Conservation (phyloP, 495 filamentous ascomycete genomes). For the Talaromyces proteolyticus region DNA sequence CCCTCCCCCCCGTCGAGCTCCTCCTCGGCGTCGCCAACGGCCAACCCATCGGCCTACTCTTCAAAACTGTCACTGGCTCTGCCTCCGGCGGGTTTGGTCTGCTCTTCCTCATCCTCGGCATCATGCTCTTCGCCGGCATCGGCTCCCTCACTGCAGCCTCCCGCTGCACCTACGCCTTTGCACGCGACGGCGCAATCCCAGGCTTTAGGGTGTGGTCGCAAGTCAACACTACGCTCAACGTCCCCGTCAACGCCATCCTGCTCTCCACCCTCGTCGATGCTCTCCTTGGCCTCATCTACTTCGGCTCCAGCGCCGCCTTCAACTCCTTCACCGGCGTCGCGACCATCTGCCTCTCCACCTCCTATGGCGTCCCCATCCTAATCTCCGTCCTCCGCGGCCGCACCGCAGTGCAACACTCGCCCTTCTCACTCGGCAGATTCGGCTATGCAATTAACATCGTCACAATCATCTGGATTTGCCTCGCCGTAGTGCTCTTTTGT, state of each 20-base stretch:
- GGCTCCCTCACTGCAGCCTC: conserved; percentile 68
- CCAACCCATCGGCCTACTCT: conserved; percentile 31
- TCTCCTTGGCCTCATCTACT: conserved; percentile 58
- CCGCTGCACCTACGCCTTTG: conserved; percentile 74
- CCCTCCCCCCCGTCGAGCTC: conserved; percentile 49
- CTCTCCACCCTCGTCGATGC: conserved; percentile 49
- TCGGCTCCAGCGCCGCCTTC: conserved; percentile 56
- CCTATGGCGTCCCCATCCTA: conserved; percentile 58
- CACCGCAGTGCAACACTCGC: conserved; percentile 35
- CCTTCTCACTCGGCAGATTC: conserved; percentile 45
- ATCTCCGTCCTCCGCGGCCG: conserved; percentile 49
- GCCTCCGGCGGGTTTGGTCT: conserved; percentile 62
- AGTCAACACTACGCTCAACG: conserved; percentile 48
- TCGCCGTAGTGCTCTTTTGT: conserved; percentile 48
- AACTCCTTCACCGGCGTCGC: conserved; percentile 63
- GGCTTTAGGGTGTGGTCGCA: conserved; percentile 58
- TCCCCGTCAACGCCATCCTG: conserved; percentile 52
- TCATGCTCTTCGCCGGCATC: conserved; percentile 66
- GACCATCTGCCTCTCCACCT: conserved; percentile 56
- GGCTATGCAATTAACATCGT: conserved; percentile 47
- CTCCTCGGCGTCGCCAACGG: conserved; percentile 55
- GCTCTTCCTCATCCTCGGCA: conserved; percentile 65
- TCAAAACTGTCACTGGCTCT: conserved; percentile 29
- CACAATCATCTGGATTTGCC: conserved; percentile 43
- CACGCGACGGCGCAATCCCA: conserved; percentile 59